These are phyloP conservation scores for Bruguiera parviflora DNA, from an alignment of 345 rosid genomes.

Conservation along the genomic window DNA sequence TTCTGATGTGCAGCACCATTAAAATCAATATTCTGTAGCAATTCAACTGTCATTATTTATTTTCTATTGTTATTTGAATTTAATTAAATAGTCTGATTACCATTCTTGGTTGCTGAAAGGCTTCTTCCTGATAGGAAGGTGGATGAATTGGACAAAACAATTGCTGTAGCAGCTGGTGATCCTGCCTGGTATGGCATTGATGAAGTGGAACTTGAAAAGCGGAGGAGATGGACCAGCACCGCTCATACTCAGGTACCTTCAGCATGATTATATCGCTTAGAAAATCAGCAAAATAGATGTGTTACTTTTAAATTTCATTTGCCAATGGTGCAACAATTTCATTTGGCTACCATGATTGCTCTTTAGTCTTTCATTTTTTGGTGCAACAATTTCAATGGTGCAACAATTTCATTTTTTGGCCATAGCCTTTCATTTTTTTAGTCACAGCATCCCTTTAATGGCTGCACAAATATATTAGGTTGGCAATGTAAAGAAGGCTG, in stretches of 20 bases:
- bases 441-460: slow-evolving; percentile 1
- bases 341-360: too few species aligned
- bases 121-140: slow-evolving; percentile 73
- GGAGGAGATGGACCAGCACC: slow-evolving; percentile 87
- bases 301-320: too few species aligned
- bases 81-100: not conserved
- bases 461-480: slow-evolving; percentile 43
- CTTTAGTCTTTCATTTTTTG: too few species aligned
- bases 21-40: too few species aligned
- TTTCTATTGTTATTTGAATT: not conserved
- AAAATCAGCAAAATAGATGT: not conserved
- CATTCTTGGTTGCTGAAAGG: slow-evolving; percentile 42
- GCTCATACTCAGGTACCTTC: slow-evolving; percentile 68
- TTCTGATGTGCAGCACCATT: too few species aligned
- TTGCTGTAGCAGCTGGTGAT: slow-evolving; percentile 81
- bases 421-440: not conserved
- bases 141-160: slow-evolving; percentile 92
- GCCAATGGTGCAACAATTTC: too few species aligned
- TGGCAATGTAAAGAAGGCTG: slow-evolving; percentile 64
- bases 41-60: too few species aligned
- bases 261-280: not conserved
- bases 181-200: slow-evolving; percentile 89
- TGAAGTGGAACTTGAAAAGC: slow-evolving; percentile 75
- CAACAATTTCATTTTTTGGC: too few species aligned
- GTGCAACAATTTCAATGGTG: too few species aligned